Base-by-base conservation (phyloP, 2,329 filamentous ascomycete genomes). In the Diatrype stigma region DNA sequence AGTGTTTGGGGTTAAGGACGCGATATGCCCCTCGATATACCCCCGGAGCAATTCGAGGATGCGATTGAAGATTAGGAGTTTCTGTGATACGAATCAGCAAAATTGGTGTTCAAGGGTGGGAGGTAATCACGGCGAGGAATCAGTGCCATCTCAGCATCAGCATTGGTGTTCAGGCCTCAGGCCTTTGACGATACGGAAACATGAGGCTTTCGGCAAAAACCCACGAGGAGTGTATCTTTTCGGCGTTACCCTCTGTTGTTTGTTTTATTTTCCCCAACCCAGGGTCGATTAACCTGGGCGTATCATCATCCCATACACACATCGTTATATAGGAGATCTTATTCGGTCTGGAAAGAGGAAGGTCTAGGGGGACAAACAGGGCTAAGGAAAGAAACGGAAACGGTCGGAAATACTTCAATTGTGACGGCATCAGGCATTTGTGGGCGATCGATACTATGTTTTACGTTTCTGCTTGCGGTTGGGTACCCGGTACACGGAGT, bases 1-100 rank as follows among this genome's bases (percentile, higher is more conserved):
- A 95, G 90, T 58, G 93, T 96, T 60, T 97, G 92, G 92, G 92
- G 92, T 62, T 96, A 85, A 62, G 49, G 55, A 47, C 44, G 54
- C 21, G 44, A 50, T 46, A 40, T 42, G 44, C 34, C 45, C 48
- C 44, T 42, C 21, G 44, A 50, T 46, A 40, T 42, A 45, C 34
- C 45, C 48, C 44, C 42, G 50, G 48, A 52, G 38, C 17, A 49
- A 35, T 42, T 49, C 42, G 46, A 47, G 26, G 49, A 49, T 17
- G 35, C 23, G 14, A 19, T 28, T 40, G 42, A 40, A 22, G 47
- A 52, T 38, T 35, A 49, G 30, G 46, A 49, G 23, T 26, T 17
- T 12, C 34, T 48, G 40, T 40, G 23, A 14, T 34, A 50, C 19
- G 50, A 51, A 54, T 59, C 52, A 56, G 58, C 63, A 60, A 63